Base-by-base conservation (phyloP, 495 filamentous ascomycete genomes). In the Staphylotrichum longicolle region DNA sequence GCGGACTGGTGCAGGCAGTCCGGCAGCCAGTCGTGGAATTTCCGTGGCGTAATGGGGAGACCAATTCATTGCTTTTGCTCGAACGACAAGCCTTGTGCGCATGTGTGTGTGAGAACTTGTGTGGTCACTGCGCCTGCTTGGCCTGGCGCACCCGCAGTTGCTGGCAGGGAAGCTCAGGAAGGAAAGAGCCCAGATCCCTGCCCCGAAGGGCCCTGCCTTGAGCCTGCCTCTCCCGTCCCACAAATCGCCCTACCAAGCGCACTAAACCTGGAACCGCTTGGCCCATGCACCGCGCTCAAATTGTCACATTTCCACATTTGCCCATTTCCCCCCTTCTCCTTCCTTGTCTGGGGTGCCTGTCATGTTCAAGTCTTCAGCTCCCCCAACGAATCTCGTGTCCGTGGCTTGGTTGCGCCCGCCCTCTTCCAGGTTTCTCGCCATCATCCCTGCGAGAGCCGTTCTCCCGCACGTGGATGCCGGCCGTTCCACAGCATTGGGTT, bases 11-110 rank as follows among this genome's bases (percentile, higher is more conserved):
- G 20, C 20, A 27, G 20, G 20, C 20, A 27, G 56, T 15, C 15
- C 35, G 39, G 51, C 44, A 57, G 44, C 62, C 60, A 65, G 63
- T 58, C n/a, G 57, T 42, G 54, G 57, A 60, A 42, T 74, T 72
- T 72, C 49, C 59, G 63, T 70, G 59, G 60, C 68, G 71, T 70
- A 74, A 74, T 70, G 50, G 54, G 54, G 62, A 60, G 39, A 45
- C 35, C 55, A 60, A 62, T 62, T 63, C 64, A 59, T 68, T 67
- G 61, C 63, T 69, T 64, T 56, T 65, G 41, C 41, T 60, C 40
- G 53, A 6, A 39, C 10, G 10, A 56, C 39, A 30, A 48, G 34
- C 34, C 34, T 32, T 54, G 33, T 44, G 37, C 37, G 37, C 37
- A 10, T 39, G 10, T 10, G 10, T 39, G 37, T 39, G 10, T 10